phyloP scores from a whole-genome alignment of 352 stramenopile species.

The Aphanomyces invadans region DNA sequence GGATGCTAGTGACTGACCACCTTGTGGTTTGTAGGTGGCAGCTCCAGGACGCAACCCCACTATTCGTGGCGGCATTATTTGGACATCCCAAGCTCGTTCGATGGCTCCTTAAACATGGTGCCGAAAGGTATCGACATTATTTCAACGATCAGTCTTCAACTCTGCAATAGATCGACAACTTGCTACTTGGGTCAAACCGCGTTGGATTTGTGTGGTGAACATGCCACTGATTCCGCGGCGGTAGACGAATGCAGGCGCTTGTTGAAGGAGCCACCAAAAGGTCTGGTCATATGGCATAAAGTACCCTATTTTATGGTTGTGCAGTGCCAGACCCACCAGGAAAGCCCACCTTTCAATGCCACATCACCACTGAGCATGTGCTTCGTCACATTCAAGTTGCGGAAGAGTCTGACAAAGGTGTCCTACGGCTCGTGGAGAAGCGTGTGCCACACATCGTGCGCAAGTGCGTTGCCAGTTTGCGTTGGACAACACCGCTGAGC shows the following conservation, averaged over 20 bases:
- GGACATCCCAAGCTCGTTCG: conserved; percentile 42
- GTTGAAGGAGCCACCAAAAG: conserved; percentile 34
- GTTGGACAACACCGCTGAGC: conserved; percentile 52
- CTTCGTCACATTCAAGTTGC: conserved; percentile 22
- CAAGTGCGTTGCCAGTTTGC: conserved; percentile 43
- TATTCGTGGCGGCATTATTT: conserved; percentile 58
- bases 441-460: conserved; percentile 42
- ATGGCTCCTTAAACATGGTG: conserved; percentile 51
- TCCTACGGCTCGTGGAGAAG: conserved; percentile 25
- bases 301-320: conserved; percentile 16
- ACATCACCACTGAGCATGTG: conserved; percentile 27
- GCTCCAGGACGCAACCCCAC: conserved; percentile 47
- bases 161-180: conserved; percentile 25
- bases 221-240: conserved; percentile 26
- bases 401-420: conserved; percentile 7
- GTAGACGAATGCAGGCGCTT: conserved; percentile 39
- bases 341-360: conserved; percentile 36
- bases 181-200: conserved; percentile 51
- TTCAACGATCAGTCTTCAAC: background rate
- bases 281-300: too few species aligned
- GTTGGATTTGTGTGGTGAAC: conserved; percentile 49
- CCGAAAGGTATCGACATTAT: conserved; percentile 30
- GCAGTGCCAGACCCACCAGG: conserved; percentile 35
- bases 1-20: conserved; percentile 8
- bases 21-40: conserved; percentile 38